Evolutionary conservation across 345 rosid species (phyloP).

Genomic region (Punica granatum): DNA sequence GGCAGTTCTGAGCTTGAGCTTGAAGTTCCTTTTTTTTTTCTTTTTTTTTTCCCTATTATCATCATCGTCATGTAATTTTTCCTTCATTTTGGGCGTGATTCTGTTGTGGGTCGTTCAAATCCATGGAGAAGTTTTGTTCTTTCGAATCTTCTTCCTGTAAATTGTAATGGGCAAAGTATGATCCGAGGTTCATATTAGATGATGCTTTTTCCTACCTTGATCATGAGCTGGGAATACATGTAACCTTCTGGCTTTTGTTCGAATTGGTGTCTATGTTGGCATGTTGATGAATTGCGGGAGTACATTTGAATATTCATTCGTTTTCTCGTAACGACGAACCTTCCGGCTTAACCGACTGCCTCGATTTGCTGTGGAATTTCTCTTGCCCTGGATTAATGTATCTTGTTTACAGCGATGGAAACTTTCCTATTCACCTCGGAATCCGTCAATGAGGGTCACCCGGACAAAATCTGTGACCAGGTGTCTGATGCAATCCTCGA

Average conservation of each 20-base stretch:
- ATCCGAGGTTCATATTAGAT: neutral
- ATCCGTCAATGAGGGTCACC: slow-evolving; percentile 4
- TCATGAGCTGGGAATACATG: neutral
- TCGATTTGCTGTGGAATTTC: neutral
- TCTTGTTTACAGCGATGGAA: neutral
- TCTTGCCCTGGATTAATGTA: neutral
- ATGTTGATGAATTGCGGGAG: neutral
- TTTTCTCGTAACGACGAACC: neutral
- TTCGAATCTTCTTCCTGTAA: neutral
- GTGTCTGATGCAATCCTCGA: slow-evolving; percentile 1
- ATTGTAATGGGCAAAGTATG: neutral
- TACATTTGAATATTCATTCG: neutral
- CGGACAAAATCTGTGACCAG: slow-evolving; percentile 1
- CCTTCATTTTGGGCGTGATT: neutral
- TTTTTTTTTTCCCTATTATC: no score
- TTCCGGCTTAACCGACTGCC: neutral
- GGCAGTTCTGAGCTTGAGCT: neutral
- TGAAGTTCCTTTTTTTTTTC: neutral
- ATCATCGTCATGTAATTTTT: neutral
- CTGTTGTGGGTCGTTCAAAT: neutral
- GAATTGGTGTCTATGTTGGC: neutral
- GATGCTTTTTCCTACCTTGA: neutral
- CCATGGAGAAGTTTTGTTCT: neutral
- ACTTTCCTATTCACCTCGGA: slow-evolving; percentile 2
- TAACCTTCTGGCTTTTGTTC: neutral